Base-by-base conservation (phyloP, 2,329 filamentous ascomycete genomes). In the Apiospora kogelbergensis region DNA sequence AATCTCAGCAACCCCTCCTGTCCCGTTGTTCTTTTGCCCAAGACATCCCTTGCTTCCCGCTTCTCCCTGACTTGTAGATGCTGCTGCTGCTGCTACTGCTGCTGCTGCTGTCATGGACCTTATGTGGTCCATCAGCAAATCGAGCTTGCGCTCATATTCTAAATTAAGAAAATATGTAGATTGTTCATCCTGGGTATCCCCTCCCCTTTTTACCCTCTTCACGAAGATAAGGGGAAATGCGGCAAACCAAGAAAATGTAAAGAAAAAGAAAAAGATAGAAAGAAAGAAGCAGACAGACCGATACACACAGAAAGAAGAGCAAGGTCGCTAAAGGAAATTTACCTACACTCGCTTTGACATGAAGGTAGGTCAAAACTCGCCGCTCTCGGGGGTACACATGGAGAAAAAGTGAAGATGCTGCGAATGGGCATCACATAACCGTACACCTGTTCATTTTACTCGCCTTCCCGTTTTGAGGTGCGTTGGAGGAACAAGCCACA, bases 371-470 rank as follows among this genome's bases (percentile, higher is more conserved):
- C 48, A 57, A 57, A 57, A 1, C 2, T 7, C 24, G 24, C 26
- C 48, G 30, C 48, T 57, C 17, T 20, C 53, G n/a, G 10, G 5
- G 37, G 30, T 37, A 37, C 37, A 37, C 26, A 57, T 10, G 4
- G n/a, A 33, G 20, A 60, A n/a, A n/a, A n/a, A 17, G 6, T 1
- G 26, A 42, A 65, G 20, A n/a, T 6, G 63, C 11, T 40, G 11
- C 2, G 46, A 17, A 7, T 44, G 22, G 10, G 63, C 26, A 37
- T 66, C 65, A 89, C 87, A 89, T 89, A 65, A 89, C 78, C 26
- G 79, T 71, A 73, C 87, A 89, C 73, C 84, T 88, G 22, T 48
- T 41, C 11, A 75, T 80, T 84, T 20, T 83, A 81, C 71, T 76
- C 79, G 20, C 71, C 64, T 53, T 77, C 77, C 41, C 71, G 68